A percentile compares a stretch with the other conserved stretches of the same genome.
These are phyloP conservation scores for Russula sp. DNA, from an alignment of 768 basidiomycete species.

Conservation along the genomic window DNA sequence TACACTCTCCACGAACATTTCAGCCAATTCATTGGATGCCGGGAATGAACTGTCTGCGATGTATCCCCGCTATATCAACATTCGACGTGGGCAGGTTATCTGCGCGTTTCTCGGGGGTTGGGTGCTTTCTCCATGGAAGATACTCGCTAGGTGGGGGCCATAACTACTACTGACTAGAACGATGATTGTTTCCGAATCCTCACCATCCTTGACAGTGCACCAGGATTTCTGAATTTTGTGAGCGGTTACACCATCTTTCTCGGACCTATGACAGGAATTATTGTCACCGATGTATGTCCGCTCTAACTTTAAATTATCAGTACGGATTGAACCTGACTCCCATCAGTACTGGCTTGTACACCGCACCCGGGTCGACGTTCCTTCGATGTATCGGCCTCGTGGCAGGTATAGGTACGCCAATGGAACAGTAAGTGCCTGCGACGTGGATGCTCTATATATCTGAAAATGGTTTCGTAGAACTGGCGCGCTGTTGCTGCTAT, in stretches of 20 bases:
- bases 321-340: not conserved
- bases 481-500: slow-evolving; percentile 75
- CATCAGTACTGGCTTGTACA: slow-evolving; percentile 79
- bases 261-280: slow-evolving; percentile 79
- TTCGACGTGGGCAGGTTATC: slow-evolving; percentile 68
- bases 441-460: not conserved
- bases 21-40: slow-evolving; percentile 72
- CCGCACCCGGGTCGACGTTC: slow-evolving; percentile 67
- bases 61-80: slow-evolving; percentile 75
- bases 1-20: slow-evolving; percentile 63
- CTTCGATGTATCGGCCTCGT: slow-evolving; percentile 76
- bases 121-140: slow-evolving; percentile 83
- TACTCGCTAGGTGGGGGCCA: slow-evolving; percentile 48
- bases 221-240: slow-evolving; percentile 74
- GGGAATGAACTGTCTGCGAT: slow-evolving; percentile 84
- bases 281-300: slow-evolving; percentile 52
- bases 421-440: slow-evolving; percentile 52
- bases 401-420: slow-evolving; percentile 73
- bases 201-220: slow-evolving; percentile 39
- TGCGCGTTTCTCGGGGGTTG: slow-evolving; percentile 83
- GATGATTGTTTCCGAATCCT: slow-evolving; percentile 5
- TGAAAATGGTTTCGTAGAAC: slow-evolving; percentile 52
- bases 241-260: slow-evolving; percentile 82
- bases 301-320: not conserved
- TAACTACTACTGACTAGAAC: slow-evolving; percentile 30